A percentile compares a stretch with the other conserved stretches of the same genome.
Conservation (phyloP, 257 asterid genomes). For the Solanum pimpinellifolium region DNA sequence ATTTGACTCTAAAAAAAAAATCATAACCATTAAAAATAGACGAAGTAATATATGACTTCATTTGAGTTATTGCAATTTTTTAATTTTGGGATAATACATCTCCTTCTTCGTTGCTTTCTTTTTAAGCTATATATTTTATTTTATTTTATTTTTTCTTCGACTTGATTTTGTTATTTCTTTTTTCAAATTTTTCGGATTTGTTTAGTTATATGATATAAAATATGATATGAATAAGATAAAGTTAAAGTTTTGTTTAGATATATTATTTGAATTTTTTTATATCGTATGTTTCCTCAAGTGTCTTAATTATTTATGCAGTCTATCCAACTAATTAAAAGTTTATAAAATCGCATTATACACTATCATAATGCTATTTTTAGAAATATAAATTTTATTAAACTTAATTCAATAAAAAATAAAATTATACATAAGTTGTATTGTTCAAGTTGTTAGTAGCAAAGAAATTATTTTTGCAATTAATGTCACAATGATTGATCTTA, state of each 20-base stretch:
- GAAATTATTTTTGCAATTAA: no score
- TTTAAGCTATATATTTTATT: conserved; percentile 2
- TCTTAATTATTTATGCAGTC: not conserved
- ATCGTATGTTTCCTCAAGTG: not conserved
- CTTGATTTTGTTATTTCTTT: not conserved
- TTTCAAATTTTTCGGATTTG: not conserved
- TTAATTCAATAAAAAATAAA: no score
- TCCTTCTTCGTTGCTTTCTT: not conserved
- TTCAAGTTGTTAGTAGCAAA: not conserved
- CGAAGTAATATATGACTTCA: not conserved
- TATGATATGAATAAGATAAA: no score
- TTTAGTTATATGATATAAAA: not conserved
- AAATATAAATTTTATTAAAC: not conserved
- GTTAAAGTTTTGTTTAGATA: not conserved
- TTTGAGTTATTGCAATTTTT: not conserved
- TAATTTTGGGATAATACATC: not conserved
- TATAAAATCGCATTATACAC: not conserved
- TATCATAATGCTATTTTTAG: not conserved
- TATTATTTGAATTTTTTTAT: no score
- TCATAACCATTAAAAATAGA: not conserved
- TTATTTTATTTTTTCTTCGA: not conserved
- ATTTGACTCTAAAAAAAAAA: not conserved
- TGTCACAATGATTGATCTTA: not conserved
- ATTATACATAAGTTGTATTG: not conserved
- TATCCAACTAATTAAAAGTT: not conserved